phyloP scores from a whole-genome alignment of 306 rosid species.

The Malus sylvestris region DNA sequence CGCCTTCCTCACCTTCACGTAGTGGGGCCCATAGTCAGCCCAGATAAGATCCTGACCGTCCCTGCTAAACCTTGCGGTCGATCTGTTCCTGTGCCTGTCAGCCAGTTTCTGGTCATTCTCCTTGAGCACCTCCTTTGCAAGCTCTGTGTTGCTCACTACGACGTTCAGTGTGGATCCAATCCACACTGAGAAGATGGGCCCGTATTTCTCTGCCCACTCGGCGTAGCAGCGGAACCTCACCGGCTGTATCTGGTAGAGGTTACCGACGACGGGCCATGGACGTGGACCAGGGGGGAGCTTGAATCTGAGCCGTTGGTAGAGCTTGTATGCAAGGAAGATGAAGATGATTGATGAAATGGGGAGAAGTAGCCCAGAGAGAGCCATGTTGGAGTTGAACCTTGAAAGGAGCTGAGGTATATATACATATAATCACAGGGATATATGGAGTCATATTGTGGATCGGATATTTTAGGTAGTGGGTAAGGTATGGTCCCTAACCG shows the following conservation, averaged over 20 bases:
- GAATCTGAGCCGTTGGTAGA: conserved; percentile 48
- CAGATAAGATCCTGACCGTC: too few species aligned
- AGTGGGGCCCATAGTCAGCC: too few species aligned
- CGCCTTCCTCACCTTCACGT: too few species aligned
- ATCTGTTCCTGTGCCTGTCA: conserved; percentile 55
- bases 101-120: conserved; percentile 73
- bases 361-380: conserved; percentile 1
- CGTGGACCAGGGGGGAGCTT: conserved; percentile 85
- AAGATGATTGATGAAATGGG: conserved; percentile 21
- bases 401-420: too few species aligned
- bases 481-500: too few species aligned
- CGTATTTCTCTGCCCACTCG: conserved; percentile 70
- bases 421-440: too few species aligned
- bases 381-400: neutral
- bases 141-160: conserved; percentile 50
- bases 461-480: too few species aligned
- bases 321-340: conserved; percentile 27
- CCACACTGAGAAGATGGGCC: conserved; percentile 90
- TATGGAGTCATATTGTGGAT: too few species aligned
- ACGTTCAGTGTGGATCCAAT: conserved; percentile 69
- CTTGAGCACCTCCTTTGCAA: conserved; percentile 69
- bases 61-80: too few species aligned
- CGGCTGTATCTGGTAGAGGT: conserved; percentile 76
- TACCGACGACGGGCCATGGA: conserved; percentile 75
- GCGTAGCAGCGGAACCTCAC: conserved; percentile 77